Evolutionary conservation across 164 flowering plant species (phyloP).

Genomic region (Vitis labrusca): DNA sequence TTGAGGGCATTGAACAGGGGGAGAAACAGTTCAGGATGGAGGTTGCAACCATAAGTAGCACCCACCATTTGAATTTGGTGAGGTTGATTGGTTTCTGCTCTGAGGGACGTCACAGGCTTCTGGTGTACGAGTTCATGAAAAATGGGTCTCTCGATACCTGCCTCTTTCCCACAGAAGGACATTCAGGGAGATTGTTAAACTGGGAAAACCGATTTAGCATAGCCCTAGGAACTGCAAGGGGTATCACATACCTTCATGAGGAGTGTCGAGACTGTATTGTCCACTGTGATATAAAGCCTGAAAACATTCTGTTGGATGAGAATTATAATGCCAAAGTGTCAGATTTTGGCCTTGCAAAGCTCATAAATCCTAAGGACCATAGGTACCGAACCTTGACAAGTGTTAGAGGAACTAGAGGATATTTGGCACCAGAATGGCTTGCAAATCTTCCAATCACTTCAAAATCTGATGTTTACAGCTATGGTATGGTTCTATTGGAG

Average conservation of each 20-base stretch:
- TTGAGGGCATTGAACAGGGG: conserved; percentile 75
- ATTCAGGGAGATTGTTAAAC: conserved; percentile 37
- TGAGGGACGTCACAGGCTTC: conserved; percentile 59
- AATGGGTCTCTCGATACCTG: conserved; percentile 68
- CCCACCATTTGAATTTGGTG: conserved; percentile 75
- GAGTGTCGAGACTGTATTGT: conserved; percentile 88
- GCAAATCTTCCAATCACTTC: conserved; percentile 83
- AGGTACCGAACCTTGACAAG: conserved; percentile 60
- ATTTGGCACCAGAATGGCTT: conserved; percentile 88
- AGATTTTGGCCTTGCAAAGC: conserved; percentile 82
- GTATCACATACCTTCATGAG: conserved; percentile 83
- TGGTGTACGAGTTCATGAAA: conserved; percentile 74
- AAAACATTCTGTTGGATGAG: conserved; percentile 82
- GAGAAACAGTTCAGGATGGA: conserved; percentile 77
- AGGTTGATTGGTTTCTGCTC: conserved; percentile 73
- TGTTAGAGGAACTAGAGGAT: conserved; percentile 79
- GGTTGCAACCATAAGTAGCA: conserved; percentile 78
- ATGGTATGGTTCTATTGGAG: conserved; percentile 84
- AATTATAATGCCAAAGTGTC: conserved; percentile 69
- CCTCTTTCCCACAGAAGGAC: conserved; percentile 35
- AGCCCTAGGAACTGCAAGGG: conserved; percentile 81
- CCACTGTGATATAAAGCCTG: conserved; percentile 89
- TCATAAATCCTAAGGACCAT: conserved; percentile 62
- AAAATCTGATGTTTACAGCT: conserved; percentile 79
- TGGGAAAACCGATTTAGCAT: conserved; percentile 69